Evolutionary conservation across 2,329 filamentous ascomycete species (phyloP), one percentile per base, ranked within the genome.

Genomic region (Cladophialophora psammophila): DNA sequence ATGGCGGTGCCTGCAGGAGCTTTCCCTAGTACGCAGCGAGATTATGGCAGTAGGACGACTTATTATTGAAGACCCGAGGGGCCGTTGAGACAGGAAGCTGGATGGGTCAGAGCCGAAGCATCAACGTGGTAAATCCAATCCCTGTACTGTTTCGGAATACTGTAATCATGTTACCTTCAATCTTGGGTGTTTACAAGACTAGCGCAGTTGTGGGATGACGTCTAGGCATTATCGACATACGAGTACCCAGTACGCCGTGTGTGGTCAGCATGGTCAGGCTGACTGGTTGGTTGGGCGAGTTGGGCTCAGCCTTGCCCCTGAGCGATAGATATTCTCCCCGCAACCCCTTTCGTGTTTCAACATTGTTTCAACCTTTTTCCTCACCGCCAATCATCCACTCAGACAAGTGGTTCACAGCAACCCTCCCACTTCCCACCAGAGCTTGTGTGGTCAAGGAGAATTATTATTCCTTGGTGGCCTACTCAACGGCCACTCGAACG

Each of bases 11-110:
- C 77, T 7, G 76, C 75, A 3, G 78, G 78, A 9, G 72, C 73
- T 34, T 79, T 79, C 68, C 79, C 79, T 0, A 72, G 70, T 3
- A 73, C 71, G 35, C 60, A 71, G 4, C 64, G 55, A 18, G 71
- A 72, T 26, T 72, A 72, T 63, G 69, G 59, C 7, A 58, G 53
- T 48, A 9, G 35, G 13, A 64, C 65, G 35, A 63, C 38, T 32
- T 70, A 70, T 35, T 70, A 70, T 40, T 70, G 60, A 67, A 26
- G 15, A 26, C 26, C 26, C 26, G 3, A 26, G 1, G 35, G 26
- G 10, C 9, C 12, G 3, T 15, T 20, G n/a, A 8, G 18, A 26
- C 6, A 35, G 42, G 34, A 20, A 12, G 13, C 12, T 35, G 35
- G 26, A n/a, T 6, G 15, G 12, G 20, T 34, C 32, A 45, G 15